phyloP scores from a whole-genome alignment of 75 land plant species.

The Pinus taeda region DNA sequence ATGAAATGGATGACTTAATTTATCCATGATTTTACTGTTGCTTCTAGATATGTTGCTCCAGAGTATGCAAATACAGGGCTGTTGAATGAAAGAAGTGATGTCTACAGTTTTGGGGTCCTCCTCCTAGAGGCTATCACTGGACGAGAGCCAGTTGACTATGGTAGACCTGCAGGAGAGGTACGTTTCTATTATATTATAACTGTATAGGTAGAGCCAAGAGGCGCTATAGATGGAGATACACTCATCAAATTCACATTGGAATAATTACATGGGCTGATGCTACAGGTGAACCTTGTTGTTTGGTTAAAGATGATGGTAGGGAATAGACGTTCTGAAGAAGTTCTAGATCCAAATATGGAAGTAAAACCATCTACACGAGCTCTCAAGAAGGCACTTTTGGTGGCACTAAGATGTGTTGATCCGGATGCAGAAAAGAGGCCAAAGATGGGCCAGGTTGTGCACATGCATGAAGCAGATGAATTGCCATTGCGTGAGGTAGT shows the following conservation, averaged over 20 bases:
- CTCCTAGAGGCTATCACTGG: constrained; percentile 65
- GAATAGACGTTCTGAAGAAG: no score
- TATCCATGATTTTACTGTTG: no score
- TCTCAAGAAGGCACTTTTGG: constrained; percentile 66
- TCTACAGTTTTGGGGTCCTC: constrained; percentile 66
- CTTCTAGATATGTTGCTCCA: constrained; percentile 70
- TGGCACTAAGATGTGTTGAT: constrained; percentile 75
- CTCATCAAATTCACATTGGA: no score
- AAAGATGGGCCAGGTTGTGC: constrained; percentile 73
- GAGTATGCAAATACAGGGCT: constrained; percentile 72
- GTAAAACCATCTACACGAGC: constrained; percentile 51
- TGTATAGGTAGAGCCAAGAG: not conserved
- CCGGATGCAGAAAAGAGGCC: constrained; percentile 72
- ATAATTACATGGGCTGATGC: not conserved
- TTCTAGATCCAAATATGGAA: no score
- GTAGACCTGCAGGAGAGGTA: constrained; percentile 58
- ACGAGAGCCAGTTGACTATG: constrained; percentile 73
- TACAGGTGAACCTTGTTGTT: constrained; percentile 77
- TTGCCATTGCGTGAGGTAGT: not conserved
- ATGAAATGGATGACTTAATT: no score
- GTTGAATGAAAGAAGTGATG: constrained; percentile 72
- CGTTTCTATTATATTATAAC: not conserved
- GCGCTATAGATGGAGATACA: not conserved
- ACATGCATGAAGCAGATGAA: constrained; percentile 70
- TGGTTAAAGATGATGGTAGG: no score